phyloP scores from a whole-genome alignment of 306 rosid species.

The Elaeagnus macrophylla region DNA sequence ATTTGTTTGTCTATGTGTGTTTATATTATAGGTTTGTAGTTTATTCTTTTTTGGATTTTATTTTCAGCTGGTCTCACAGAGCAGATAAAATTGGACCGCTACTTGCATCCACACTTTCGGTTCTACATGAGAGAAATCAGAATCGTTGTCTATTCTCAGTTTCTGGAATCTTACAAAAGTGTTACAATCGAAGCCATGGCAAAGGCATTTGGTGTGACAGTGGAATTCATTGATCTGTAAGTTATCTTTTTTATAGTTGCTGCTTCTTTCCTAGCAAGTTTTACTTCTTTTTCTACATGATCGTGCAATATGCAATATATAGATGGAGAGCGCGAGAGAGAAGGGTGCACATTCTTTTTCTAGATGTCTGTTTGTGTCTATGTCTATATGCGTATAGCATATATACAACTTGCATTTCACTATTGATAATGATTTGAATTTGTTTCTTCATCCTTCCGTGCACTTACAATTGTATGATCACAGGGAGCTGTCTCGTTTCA shows the following conservation, averaged over 20 bases:
- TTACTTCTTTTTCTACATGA: too few species aligned
- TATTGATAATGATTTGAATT: background rate
- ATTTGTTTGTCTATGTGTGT: background rate
- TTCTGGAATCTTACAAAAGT: slow-evolving; percentile 93
- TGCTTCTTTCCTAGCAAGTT: background rate
- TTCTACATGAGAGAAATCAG: slow-evolving; percentile 95
- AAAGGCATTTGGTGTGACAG: slow-evolving; percentile 88
- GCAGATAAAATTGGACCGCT: slow-evolving; percentile 87
- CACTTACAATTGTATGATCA: slow-evolving; percentile 9
- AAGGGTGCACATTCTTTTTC: too few species aligned
- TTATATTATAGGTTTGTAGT: background rate
- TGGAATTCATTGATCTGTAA: slow-evolving; percentile 91
- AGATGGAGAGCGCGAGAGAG: too few species aligned
- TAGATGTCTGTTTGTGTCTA: background rate
- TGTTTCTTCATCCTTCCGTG: background rate
- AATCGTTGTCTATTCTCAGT: slow-evolving; percentile 84
- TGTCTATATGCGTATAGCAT: background rate
- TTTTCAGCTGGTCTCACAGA: slow-evolving; percentile 78
- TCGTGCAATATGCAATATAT: too few species aligned
- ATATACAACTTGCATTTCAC: background rate
- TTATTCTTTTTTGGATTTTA: slow-evolving; percentile 10
- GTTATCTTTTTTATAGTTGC: slow-evolving; percentile 21
- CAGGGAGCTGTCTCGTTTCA: slow-evolving; percentile 97
- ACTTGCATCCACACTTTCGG: slow-evolving; percentile 85
- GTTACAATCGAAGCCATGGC: slow-evolving; percentile 98